Base-by-base conservation (phyloP, 2,329 filamentous ascomycete species). In the Cryphonectria naterciae region DNA sequence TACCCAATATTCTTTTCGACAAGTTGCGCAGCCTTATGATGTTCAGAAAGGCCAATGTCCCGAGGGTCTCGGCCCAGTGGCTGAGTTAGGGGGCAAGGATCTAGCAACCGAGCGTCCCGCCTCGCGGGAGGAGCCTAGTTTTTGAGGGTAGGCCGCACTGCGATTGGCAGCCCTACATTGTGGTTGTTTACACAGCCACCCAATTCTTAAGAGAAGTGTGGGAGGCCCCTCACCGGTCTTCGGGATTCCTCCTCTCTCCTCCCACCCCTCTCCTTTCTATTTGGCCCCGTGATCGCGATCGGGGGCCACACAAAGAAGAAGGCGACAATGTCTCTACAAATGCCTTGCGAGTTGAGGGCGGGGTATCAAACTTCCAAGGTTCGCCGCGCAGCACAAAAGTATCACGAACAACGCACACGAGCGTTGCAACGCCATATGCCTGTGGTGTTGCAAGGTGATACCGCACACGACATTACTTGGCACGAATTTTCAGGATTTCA, bases 1-100 rank as follows among this genome's bases (percentile, higher is more conserved):
- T 8, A 60, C 5, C 25, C 28, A 17, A 52, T 28, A 43, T 62
- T 56, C 5, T 32, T 15, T 7, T 4, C n/a, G 61, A 54, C 11
- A 41, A n/a, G 1, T 7, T 25, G 46, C 15, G 28, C 68, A 68
- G 65, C 71, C 71, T 65, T 46, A 56, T n/a, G 25, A 46, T n/a
- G 1, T 11, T 25, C 43, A 22, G 17, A 52, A 49, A 22, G 64
- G 65, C 68, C 1, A 28, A 28, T 25, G 52, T 15, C 52, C 25
- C n/a, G 25, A 49, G 19, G 35, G 35, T 62, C 68, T 64, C 41
- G 65, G 35, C 19, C 37, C n/a, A 28, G 54, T 25, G 35, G 62
- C 17, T 35, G 43, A 52, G 22, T 46, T 13, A 39, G 4, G 25
- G 25, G 28, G 60, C 52, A 37, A 60, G 37, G 54, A 46, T 22